Evolutionary conservation across 805 yeast species (phyloP).

Genomic region (Danielozyma ontarioensis): DNA sequence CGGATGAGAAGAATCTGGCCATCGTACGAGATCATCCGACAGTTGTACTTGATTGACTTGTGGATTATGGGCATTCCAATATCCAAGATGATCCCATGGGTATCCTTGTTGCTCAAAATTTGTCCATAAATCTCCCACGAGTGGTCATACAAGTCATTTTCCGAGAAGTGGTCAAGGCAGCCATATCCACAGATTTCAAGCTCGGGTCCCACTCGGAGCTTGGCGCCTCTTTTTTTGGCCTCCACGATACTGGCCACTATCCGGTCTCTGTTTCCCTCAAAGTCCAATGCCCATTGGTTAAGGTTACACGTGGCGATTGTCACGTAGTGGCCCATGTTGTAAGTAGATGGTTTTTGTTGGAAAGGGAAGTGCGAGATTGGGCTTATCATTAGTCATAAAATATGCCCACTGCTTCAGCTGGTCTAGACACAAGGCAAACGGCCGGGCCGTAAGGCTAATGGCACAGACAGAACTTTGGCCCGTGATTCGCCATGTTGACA

Average conservation of each 20-base stretch:
- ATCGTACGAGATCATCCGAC: conserved; percentile 78
- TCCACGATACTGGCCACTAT: conserved; percentile 72
- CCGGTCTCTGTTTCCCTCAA: conserved; percentile 93
- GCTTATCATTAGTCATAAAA: no score
- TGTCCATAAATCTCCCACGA: conserved; percentile 93
- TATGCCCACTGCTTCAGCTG: no score
- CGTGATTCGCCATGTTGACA: no score
- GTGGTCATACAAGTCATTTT: conserved; percentile 81
- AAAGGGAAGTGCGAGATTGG: no score
- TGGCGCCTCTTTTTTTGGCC: conserved; percentile 75
- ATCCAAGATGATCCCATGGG: conserved; percentile 76
- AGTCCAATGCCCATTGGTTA: conserved; percentile 98
- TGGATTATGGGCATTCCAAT: conserved; percentile 93
- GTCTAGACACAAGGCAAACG: no score
- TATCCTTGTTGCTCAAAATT: conserved; percentile 60
- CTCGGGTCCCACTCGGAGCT: conserved; percentile 93
- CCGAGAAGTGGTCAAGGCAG: conserved; percentile 89
- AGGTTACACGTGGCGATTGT: conserved; percentile 91
- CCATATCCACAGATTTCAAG: conserved; percentile 93
- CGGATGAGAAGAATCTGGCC: conserved; percentile 79
- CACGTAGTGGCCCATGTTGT: conserved; percentile 73
- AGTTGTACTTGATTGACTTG: conserved; percentile 84
- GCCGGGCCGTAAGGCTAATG: no score
- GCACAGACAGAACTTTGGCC: no score
- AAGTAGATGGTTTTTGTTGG: no score